Conservation (phyloP, 2,329 filamentous ascomycete species). For the Juglanconis sp. region DNA sequence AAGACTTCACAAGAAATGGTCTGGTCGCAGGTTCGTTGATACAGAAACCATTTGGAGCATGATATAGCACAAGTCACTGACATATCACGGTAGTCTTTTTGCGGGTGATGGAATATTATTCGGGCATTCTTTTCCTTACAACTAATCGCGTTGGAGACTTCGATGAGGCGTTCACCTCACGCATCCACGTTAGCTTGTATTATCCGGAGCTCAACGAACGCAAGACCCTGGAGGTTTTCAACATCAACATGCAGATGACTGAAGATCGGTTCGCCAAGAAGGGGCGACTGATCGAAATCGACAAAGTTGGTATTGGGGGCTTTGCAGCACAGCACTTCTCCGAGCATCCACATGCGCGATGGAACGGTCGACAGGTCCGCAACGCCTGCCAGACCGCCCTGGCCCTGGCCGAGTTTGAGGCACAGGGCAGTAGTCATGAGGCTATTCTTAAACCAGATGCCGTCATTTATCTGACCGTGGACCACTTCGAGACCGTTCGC, state of each 20-base stretch:
- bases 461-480: background rate
- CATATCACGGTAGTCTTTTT: slow-evolving; percentile 16
- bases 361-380: slow-evolving; percentile 33
- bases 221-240: background rate
- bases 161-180: slow-evolving; percentile 23
- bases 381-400: slow-evolving; percentile 32
- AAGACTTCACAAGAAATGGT: slow-evolving; percentile 26
- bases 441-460: background rate
- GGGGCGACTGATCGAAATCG: background rate
- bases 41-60: too few species aligned
- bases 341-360: slow-evolving; percentile 22
- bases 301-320: slow-evolving; percentile 3
- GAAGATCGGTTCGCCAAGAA: background rate
- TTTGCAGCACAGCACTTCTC: slow-evolving; percentile 8
- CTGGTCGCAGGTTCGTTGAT: slow-evolving; percentile 21
- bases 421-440: background rate
- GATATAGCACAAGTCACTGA: background rate
- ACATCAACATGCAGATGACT: background rate
- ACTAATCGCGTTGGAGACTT: slow-evolving; percentile 21
- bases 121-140: slow-evolving; percentile 22
- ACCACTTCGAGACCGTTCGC: background rate
- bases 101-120: slow-evolving; percentile 21
- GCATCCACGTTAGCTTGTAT: slow-evolving; percentile 11
- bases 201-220: background rate
- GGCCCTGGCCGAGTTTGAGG: background rate